Evolutionary conservation across 2,329 filamentous ascomycete genomes (phyloP).

Genomic region (Fusarium torreyae): DNA sequence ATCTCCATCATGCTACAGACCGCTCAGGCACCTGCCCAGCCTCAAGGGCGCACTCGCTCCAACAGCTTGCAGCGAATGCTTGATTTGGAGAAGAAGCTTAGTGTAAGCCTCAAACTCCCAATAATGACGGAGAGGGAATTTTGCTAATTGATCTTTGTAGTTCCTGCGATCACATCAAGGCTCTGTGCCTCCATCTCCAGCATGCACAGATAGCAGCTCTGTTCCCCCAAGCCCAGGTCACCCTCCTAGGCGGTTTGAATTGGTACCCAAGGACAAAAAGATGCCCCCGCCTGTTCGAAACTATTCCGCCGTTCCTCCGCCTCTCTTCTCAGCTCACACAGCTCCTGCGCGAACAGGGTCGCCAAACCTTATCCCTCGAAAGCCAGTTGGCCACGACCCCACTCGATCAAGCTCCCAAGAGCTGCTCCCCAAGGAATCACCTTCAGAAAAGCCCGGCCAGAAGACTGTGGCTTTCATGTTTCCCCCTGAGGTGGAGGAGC

Average conservation of each 20-base stretch:
- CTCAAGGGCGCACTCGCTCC: slow-evolving; percentile 49
- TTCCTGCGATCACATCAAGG: slow-evolving; percentile 40
- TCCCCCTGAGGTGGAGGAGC: slow-evolving; percentile 51
- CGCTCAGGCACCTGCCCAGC: slow-evolving; percentile 26
- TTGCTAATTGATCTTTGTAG: slow-evolving; percentile 24
- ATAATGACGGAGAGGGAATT: background rate
- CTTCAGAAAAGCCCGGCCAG: slow-evolving; percentile 44
- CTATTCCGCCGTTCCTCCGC: slow-evolving; percentile 41
- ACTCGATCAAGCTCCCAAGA: slow-evolving; percentile 27
- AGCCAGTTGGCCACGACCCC: slow-evolving; percentile 28
- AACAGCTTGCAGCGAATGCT: slow-evolving; percentile 72
- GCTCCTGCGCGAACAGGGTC: slow-evolving; percentile 30
- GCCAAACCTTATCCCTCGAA: slow-evolving; percentile 35
- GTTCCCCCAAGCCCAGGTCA: slow-evolving; percentile 41
- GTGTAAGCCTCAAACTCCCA: slow-evolving; percentile 60
- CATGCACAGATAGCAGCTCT: slow-evolving; percentile 33
- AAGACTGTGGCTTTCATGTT: slow-evolving; percentile 54
- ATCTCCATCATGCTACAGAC: slow-evolving; percentile 36
- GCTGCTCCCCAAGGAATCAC: slow-evolving; percentile 19
- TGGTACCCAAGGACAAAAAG: slow-evolving; percentile 48
- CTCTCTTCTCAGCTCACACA: slow-evolving; percentile 37
- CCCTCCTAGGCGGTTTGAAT: slow-evolving; percentile 47
- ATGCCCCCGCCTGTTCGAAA: slow-evolving; percentile 46
- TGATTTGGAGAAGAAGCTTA: slow-evolving; percentile 70
- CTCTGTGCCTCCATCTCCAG: slow-evolving; percentile 38